Percentiles rank a stretch among this genome's conserved stretches.
phyloP scores from a whole-genome alignment of 192 early-diverging fungal genomes.

The Coemansia sp. region DNA sequence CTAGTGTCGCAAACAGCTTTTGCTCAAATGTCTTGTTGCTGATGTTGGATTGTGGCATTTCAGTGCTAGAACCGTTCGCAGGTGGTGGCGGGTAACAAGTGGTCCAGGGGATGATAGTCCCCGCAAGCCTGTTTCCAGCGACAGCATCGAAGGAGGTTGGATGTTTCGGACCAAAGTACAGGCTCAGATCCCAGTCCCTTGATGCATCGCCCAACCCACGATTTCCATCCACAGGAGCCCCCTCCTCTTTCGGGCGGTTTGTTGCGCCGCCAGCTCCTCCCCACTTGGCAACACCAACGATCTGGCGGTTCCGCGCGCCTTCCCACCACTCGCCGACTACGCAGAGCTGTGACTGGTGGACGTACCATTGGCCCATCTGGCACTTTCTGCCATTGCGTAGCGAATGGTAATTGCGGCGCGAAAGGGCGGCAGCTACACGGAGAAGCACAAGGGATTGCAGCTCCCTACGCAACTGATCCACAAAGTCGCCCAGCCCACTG shows the following conservation, averaged over 20 bases:
- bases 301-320: slow-evolving; percentile 37
- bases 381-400: slow-evolving; percentile 14
- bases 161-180: slow-evolving; percentile 53
- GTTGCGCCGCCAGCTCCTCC: background rate
- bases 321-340: slow-evolving; percentile 51
- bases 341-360: slow-evolving; percentile 54
- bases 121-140: background rate
- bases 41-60: background rate
- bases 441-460: slow-evolving; percentile 43
- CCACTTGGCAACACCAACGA: slow-evolving; percentile 49
- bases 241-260: too few species aligned
- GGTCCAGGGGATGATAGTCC: slow-evolving; percentile 31
- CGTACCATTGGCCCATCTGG: slow-evolving; percentile 50
- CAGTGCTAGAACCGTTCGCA: background rate
- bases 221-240: background rate
- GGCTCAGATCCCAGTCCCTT: slow-evolving; percentile 19
- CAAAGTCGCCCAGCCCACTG: slow-evolving; percentile 28
- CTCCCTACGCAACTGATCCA: slow-evolving; percentile 47
- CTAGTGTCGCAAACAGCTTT: slow-evolving; percentile 18
- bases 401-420: slow-evolving; percentile 16
- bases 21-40: slow-evolving; percentile 30
- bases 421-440: slow-evolving; percentile 40
- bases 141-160: slow-evolving; percentile 27
- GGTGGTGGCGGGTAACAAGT: slow-evolving; percentile 27
- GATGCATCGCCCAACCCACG: background rate